These are phyloP conservation scores for Fusarium sp. DNA, from an alignment of 2,329 filamentous ascomycete genomes.

Conservation along the genomic window DNA sequence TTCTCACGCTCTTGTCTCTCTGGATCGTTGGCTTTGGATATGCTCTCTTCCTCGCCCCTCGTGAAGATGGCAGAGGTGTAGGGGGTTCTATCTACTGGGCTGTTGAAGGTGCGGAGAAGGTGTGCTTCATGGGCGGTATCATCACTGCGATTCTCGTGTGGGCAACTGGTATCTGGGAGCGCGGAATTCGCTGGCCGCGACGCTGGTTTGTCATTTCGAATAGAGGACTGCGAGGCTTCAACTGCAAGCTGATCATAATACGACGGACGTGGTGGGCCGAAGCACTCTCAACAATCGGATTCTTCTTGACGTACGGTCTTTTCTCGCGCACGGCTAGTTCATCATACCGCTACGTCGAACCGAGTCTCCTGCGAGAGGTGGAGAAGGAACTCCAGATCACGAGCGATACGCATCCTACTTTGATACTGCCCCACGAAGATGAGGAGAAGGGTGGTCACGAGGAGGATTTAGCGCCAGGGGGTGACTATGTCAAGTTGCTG, in stretches of 20 bases:
- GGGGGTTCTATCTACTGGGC: slow-evolving; percentile 98
- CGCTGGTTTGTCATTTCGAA: slow-evolving; percentile 92
- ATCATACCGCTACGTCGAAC: slow-evolving; percentile 82
- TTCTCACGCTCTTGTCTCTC: slow-evolving; percentile 79
- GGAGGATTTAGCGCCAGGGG: slow-evolving; percentile 89
- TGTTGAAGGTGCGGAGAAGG: slow-evolving; percentile 87
- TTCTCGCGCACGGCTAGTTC: slow-evolving; percentile 76
- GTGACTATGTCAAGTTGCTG: slow-evolving; percentile 90
- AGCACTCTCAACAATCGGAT: slow-evolving; percentile 75
- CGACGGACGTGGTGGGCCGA: slow-evolving; percentile 86
- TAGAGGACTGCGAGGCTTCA: slow-evolving; percentile 89
- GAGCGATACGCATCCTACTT: slow-evolving; percentile 54
- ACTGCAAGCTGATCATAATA: slow-evolving; percentile 94
- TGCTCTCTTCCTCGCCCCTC: slow-evolving; percentile 92
- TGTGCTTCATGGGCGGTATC: slow-evolving; percentile 90
- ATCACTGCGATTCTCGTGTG: slow-evolving; percentile 89
- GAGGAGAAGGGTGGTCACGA: slow-evolving; percentile 78
- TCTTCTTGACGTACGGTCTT: slow-evolving; percentile 80
- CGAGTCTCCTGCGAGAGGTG: slow-evolving; percentile 67
- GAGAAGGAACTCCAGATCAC: slow-evolving; percentile 67
- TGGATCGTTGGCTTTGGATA: slow-evolving; percentile 92
- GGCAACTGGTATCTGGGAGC: slow-evolving; percentile 96
- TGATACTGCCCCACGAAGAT: slow-evolving; percentile 60
- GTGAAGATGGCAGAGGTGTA: slow-evolving; percentile 90
- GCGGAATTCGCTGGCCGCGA: slow-evolving; percentile 92